Evolutionary conservation across 2,329 filamentous ascomycete genomes (phyloP), one percentile per base, ranked within the genome.

Genomic region (Diaporthe sp.): DNA sequence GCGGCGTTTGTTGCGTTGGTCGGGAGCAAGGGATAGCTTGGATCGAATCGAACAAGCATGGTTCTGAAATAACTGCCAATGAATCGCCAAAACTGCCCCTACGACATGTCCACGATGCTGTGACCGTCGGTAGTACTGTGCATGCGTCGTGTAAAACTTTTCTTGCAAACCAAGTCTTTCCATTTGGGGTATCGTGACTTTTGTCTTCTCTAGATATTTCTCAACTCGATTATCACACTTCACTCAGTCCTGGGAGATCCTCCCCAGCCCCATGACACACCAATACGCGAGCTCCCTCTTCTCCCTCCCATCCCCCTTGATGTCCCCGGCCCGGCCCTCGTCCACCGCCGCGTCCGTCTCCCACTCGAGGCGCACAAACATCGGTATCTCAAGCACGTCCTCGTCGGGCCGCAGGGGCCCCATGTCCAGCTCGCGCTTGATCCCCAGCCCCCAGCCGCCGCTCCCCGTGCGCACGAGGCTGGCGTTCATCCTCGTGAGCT

Each of bases 341-440:
- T 92, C 89, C 71, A 90, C 87, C 1, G 87, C 87, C 1, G 84
- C 81, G n/a, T 75, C 74, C 4, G 90, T 88, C 82, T 96, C 96
- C 92, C 96, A 99, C 82, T 98, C 96, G 73, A 98, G 89, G 32
- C 95, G 90, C 75, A 99, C 94, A 86, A 97, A 97, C 79, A 99
- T 92, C 71, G 97, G 96, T 78, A 99, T 96, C 87, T 99, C 97
- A 55, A 98, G 76, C 70, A 91, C 81, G 71, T 92, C 90, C 79
- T 92, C 90, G 78, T 92, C 90, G 77, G 90, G 88, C 75, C 83
- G 85, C 65, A 91, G 79, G 53, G 87, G 86, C n/a, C 84, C 82
- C 63, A 85, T 81, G 76, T 88, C 86, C 35, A 84, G 81, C 39
- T 82, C 81, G 53, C 86, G 81, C 19, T 76, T 83, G 59, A 77